phyloP scores from a whole-genome alignment of 805 yeast genomes.

The Metschnikowia matae region DNA sequence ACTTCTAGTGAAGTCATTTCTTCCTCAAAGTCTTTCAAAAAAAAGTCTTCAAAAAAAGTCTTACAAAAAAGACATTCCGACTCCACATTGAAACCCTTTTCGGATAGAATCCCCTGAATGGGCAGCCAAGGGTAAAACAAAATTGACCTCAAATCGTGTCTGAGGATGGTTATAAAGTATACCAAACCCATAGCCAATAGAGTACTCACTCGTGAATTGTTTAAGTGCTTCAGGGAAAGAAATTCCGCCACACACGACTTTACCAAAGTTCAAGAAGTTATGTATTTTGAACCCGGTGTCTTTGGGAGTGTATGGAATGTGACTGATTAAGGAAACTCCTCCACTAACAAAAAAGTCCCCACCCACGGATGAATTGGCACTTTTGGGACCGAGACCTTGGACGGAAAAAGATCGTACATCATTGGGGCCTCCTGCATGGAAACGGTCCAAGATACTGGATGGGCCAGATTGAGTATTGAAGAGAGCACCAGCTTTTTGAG shows the following conservation, averaged over 20 bases:
- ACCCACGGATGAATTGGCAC: conserved; percentile 46
- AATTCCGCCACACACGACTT: conserved; percentile 21
- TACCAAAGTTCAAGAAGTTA: conserved; percentile 46
- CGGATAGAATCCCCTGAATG: conserved; percentile 45
- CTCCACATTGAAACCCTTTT: conserved; percentile 56
- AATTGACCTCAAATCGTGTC: conserved; percentile 56
- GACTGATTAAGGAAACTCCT: conserved; percentile 43
- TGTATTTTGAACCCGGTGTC: conserved; percentile 49
- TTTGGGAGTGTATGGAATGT: conserved; percentile 37
- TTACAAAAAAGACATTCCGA: conserved; percentile 56
- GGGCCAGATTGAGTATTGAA: conserved; percentile 18
- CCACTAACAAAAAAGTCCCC: conserved; percentile 48
- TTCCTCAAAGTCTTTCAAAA: too few species aligned
- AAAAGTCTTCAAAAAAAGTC: too few species aligned
- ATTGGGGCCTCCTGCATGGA: conserved; percentile 57
- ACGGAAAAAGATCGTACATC: conserved; percentile 50
- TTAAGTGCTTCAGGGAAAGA: conserved; percentile 11
- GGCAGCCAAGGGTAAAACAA: conserved; percentile 45
- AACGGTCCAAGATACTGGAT: conserved; percentile 47
- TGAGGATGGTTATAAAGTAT: conserved; percentile 51
- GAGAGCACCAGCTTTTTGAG: conserved; percentile 34
- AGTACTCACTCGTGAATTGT: conserved; percentile 19
- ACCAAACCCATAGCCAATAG: conserved; percentile 46
- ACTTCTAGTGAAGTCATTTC: too few species aligned
- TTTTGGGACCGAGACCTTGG: conserved; percentile 55